Base-by-base conservation (phyloP, 768 basidiomycete genomes). In the Kwoniella sp. region DNA sequence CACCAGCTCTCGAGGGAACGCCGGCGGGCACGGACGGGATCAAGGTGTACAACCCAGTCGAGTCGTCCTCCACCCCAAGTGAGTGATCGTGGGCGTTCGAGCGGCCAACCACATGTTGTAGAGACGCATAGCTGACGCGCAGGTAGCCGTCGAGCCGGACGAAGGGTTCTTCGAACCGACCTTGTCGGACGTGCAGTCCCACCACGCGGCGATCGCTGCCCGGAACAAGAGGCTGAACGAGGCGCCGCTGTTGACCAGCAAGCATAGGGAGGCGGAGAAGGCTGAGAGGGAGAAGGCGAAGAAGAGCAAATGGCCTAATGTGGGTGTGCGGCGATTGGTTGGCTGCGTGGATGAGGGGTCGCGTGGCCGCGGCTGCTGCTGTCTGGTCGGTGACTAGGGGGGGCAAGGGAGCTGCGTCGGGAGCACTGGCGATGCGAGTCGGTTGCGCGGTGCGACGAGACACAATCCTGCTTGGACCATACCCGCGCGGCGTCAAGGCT, bases 91-190 rank as follows among this genome's bases (percentile, higher is more conserved):
- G 28, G 8, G 46, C 19, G n/a, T 38, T 38, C 9, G 23, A 43
- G 14, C 31, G 27, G 33, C 22, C 9, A 7, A 20, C 25, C n/a
- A 36, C 2, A 38, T 23, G 29, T 19, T 23, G 8, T 28, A 17
- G 19, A 20, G 9, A 37, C 15, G 12, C 9, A 19, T 3, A 40
- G 17, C 11, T 38, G 20, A 9, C 3, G 2, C 33, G 0, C 11
- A 32, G 31, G 14, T n/a, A 11, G 9, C 50, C 66, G 60, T 62
- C 26, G 62, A 65, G 25, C 46, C 61, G 6, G 55, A 61, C 34
- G 67, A 69, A n/a, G 28, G 59, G 15, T 67, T 69, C 56, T 71
- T 71, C 52, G 58, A 63, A 43, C 67, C 68, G 12, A 64, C 72
- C 6, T 27, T 69, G 15, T 57, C 56, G 6, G 72, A 73, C 31